Evolutionary conservation across 306 rosid species (phyloP).

Genomic region (Biancaea sappan): DNA sequence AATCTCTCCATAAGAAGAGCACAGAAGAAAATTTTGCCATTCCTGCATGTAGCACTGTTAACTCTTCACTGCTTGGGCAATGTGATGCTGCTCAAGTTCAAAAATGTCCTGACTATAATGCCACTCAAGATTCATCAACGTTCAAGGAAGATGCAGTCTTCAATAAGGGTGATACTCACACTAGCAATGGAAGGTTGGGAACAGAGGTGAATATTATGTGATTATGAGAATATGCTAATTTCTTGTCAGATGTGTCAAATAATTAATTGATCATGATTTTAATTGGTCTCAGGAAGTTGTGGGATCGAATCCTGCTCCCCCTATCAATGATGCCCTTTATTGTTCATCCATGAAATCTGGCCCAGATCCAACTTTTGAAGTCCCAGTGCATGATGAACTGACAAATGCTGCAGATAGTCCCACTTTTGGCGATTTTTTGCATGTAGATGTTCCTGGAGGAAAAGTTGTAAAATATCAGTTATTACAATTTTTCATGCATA

Average conservation of each 20-base stretch:
- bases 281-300: conserved; percentile 53
- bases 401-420: conserved; percentile 42
- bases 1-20: conserved; percentile 32
- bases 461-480: conserved; percentile 42
- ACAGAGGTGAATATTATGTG: conserved; percentile 42
- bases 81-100: conserved; percentile 46
- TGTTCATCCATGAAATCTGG: conserved; percentile 44
- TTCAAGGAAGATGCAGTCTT: conserved; percentile 14
- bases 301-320: conserved; percentile 40
- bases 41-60: conserved; percentile 10
- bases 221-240: conserved; percentile 28
- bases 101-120: conserved; percentile 29
- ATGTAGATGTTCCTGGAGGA: conserved; percentile 42
- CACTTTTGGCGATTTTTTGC: conserved; percentile 48
- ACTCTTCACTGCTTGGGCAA: conserved; percentile 24
- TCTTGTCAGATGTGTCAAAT: conserved; percentile 21
- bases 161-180: conserved; percentile 20
- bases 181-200: conserved; percentile 23
- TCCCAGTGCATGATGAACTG: conserved; percentile 50
- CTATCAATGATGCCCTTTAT: conserved; percentile 38
- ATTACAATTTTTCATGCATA: background rate
- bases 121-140: conserved; percentile 34
- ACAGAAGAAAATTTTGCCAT: conserved; percentile 37
- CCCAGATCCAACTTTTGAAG: conserved; percentile 39
- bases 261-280: conserved; percentile 15